Evolutionary conservation across 1,284 basidiomycete species (phyloP).

Genomic region (Ustilago crameri): DNA sequence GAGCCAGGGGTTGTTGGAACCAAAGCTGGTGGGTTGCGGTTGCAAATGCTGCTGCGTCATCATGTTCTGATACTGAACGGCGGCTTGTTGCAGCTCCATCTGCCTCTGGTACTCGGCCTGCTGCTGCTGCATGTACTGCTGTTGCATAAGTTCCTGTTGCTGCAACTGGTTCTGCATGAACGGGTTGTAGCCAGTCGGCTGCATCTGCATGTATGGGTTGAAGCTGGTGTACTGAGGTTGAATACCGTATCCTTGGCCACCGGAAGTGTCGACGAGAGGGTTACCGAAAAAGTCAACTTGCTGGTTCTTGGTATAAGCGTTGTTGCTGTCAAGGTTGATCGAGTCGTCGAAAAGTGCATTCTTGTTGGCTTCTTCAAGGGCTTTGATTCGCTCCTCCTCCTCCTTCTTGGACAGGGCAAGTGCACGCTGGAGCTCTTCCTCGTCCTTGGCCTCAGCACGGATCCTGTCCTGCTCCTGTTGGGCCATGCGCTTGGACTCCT

Average conservation of each 20-base stretch:
- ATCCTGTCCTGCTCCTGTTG: slow-evolving; percentile 63
- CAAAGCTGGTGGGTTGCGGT: slow-evolving; percentile 75
- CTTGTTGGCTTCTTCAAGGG: slow-evolving; percentile 79
- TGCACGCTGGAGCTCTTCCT: slow-evolving; percentile 82
- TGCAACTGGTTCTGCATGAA: slow-evolving; percentile 72
- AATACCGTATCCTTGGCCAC: slow-evolving; percentile 63
- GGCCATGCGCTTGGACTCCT: slow-evolving; percentile 70
- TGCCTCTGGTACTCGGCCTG: slow-evolving; percentile 68
- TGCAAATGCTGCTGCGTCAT: slow-evolving; percentile 69
- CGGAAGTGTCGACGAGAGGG: slow-evolving; percentile 54
- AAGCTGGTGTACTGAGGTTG: slow-evolving; percentile 72
- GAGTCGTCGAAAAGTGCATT: slow-evolving; percentile 81
- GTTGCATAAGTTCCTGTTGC: slow-evolving; percentile 78
- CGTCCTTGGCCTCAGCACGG: slow-evolving; percentile 69
- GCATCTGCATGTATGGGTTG: slow-evolving; percentile 72
- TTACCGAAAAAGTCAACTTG: slow-evolving; percentile 63
- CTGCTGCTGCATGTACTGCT: slow-evolving; percentile 64
- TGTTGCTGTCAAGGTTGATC: slow-evolving; percentile 61
- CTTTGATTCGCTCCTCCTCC: slow-evolving; percentile 67
- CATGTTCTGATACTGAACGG: slow-evolving; percentile 68
- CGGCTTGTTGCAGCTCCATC: slow-evolving; percentile 67
- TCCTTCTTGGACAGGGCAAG: slow-evolving; percentile 88
- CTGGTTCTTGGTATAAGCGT: slow-evolving; percentile 60
- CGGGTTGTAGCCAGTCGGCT: slow-evolving; percentile 65
- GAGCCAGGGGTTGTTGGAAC: slow-evolving; percentile 88